phyloP scores from a whole-genome alignment of 164 flowering plant genomes.

The Aristolochia fimbriata region DNA sequence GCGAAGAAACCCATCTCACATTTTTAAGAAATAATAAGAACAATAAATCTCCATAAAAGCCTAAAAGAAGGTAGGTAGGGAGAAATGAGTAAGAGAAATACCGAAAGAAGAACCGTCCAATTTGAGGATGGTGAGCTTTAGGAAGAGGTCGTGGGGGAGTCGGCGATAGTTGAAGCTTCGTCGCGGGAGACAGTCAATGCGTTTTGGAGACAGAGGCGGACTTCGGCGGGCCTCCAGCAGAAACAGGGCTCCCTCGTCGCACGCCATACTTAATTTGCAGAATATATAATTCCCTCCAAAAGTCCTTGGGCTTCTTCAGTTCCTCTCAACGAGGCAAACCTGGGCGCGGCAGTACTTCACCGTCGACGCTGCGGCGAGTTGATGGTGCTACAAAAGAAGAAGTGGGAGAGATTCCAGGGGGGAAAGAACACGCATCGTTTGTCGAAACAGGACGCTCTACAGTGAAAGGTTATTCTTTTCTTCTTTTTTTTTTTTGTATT shows the following conservation, averaged over 20 bases:
- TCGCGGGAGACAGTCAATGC: conserved; percentile 3
- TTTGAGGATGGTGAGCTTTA: conserved; percentile 62
- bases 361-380: background rate
- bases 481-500: no score
- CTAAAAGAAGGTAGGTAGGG: background rate
- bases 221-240: background rate
- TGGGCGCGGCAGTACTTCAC: background rate
- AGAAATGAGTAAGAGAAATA: conserved; percentile 9
- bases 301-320: background rate
- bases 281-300: background rate
- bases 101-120: conserved; percentile 81
- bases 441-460: background rate
- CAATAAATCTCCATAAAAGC: background rate
- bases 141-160: conserved; percentile 39
- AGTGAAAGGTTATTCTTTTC: background rate
- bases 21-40: background rate
- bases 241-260: background rate
- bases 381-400: background rate
- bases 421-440: background rate
- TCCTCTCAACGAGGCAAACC: background rate
- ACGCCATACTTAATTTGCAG: background rate
- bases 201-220: background rate
- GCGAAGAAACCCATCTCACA: background rate
- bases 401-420: background rate
- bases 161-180: conserved; percentile 31